Evolutionary conservation across 345 rosid species (phyloP), one percentile per base, ranked within the genome.

Genomic region (Citrus mangshanensis): DNA sequence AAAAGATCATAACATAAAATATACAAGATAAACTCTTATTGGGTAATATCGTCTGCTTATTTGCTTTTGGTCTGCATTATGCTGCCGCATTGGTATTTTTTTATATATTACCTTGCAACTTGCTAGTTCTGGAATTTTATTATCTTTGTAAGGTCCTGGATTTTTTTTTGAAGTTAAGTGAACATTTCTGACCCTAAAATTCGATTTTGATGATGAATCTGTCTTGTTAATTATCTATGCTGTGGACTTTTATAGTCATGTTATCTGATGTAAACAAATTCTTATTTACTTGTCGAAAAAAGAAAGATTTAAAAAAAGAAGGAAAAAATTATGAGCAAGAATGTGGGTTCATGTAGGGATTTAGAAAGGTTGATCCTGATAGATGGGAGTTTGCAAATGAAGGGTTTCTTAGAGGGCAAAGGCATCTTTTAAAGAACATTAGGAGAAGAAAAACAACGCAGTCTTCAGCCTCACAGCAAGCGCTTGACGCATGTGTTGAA

Each of bases 331-430:
- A 63, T 76, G 70, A 81, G 64, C 80, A 68, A 37, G 10, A 51
- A 65, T 81, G 76, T 82, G 86, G 70, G 73, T 82, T 83, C 46
- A 40, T 82, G 78, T 88, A 93, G 98, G 98, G 99, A 77, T 95
- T 95, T 87, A 92, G 92, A 80, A 95, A 95, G 84, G 95, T 95
- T 80, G 97, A 95, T 89, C 93, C 95, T 71, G 98, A 95, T 79
- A 86, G 88, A 77, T 95, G 98, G 99, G 99, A 95, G 82, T 92
- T 90, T 87, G 92, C 92, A 49, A 84, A 87, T 84, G 91, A 89
- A 89, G 92, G 86, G 64, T 92, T 92, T 86, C 88, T 92, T 18
- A 86, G 92, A 88, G 96, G 96, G 56, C 84, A 89, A 83, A 92
- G 73, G 72, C 89, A 92, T 84, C 92, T 90, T 19, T 87, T 90